Conservation (phyloP, 225 moss, liverwort and hornwort species). For the Polytrichum commune region DNA sequence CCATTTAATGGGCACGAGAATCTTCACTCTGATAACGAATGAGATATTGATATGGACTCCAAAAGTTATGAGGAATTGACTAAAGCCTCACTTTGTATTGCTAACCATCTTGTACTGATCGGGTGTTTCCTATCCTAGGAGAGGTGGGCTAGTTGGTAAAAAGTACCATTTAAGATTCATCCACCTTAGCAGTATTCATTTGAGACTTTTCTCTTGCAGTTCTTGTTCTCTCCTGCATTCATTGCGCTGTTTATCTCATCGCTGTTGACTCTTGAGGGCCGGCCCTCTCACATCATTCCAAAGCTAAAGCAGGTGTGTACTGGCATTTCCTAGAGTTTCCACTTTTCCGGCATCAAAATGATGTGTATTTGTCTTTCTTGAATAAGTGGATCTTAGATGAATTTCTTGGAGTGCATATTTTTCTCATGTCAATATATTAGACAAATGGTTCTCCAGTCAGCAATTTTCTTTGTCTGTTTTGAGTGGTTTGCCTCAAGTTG, state of each 20-base stretch:
- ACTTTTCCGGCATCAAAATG: neutral
- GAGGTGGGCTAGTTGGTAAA: too few relatives aligned
- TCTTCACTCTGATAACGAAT: too few relatives aligned
- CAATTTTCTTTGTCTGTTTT: neutral
- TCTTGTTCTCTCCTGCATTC: conserved; percentile 63
- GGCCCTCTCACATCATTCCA: conserved; percentile 49
- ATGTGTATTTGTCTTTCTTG: neutral
- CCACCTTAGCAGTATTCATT: neutral
- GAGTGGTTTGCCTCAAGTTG: neutral
- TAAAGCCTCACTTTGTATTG: too few relatives aligned
- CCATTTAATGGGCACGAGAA: too few relatives aligned
- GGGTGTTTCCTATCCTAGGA: too few relatives aligned
- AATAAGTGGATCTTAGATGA: neutral
- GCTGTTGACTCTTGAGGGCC: conserved; percentile 56
- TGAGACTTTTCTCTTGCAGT: conserved; percentile 32
- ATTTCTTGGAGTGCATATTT: neutral
- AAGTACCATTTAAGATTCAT: too few relatives aligned
- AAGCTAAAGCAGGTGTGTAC: conserved; percentile 58
- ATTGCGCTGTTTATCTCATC: conserved; percentile 57
- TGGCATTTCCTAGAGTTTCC: too few relatives aligned
- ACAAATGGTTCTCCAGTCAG: too few relatives aligned
- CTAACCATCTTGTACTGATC: too few relatives aligned
- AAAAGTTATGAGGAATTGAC: too few relatives aligned
- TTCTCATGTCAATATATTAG: too few relatives aligned
- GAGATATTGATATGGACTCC: too few relatives aligned